These are phyloP conservation scores for Dactylellina haptotyla DNA, from an alignment of 2,329 filamentous ascomycete species.

Conservation along the genomic window DNA sequence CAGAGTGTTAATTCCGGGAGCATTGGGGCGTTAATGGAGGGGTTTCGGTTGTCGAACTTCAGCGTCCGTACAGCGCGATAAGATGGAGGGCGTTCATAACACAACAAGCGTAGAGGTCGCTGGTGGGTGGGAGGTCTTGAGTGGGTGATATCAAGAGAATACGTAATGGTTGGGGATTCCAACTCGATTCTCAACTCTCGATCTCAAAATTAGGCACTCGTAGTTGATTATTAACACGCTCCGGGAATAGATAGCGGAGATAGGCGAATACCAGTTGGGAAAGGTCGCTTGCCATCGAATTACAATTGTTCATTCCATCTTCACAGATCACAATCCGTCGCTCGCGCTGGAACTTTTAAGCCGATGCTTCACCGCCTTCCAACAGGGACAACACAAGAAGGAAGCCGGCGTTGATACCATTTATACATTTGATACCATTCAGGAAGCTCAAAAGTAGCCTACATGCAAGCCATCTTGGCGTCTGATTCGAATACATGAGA, in stretches of 20 bases:
- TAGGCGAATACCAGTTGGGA: slow-evolving; percentile 27
- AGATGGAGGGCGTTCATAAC: not conserved
- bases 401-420: not conserved
- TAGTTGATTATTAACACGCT: not conserved
- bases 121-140: too few relatives aligned
- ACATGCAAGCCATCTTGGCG: not conserved
- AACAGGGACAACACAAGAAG: slow-evolving; percentile 45
- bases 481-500: too few relatives aligned
- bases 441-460: too few relatives aligned
- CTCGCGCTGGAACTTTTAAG: slow-evolving; percentile 22
- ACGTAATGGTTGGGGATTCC: not conserved
- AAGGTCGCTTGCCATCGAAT: not conserved
- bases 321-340: slow-evolving; percentile 1
- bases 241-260: slow-evolving; percentile 45
- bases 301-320: not conserved
- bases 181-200: too few relatives aligned
- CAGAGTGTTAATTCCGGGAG: not conserved
- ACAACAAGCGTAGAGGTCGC: not conserved
- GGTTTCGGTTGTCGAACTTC: not conserved
- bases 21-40: not conserved
- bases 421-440: too few relatives aligned
- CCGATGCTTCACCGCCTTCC: slow-evolving; percentile 30
- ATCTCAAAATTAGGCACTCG: too few relatives aligned
- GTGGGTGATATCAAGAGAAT: too few relatives aligned
- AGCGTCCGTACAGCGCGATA: not conserved